These are phyloP conservation scores for Stevia rebaudiana DNA, from an alignment of 140 eudicot species.

Conservation along the genomic window DNA sequence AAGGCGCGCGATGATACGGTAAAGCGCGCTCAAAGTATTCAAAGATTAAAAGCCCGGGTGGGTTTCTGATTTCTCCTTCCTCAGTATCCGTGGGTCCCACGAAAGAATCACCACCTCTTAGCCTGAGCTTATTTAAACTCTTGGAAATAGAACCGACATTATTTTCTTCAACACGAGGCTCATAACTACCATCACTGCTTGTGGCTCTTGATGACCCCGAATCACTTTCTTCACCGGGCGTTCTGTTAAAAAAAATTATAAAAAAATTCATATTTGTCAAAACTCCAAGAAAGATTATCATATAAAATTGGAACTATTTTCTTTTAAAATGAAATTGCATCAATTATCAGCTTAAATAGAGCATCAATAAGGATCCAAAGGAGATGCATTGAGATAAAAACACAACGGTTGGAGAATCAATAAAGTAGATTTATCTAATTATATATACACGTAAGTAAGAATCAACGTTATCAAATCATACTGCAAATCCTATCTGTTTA, in stretches of 20 bases:
- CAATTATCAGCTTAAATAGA: neutral
- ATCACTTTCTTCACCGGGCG: conserved; percentile 80
- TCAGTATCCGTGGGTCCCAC: conserved; percentile 37
- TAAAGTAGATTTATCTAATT: neutral
- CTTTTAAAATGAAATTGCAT: neutral
- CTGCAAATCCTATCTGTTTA: neutral
- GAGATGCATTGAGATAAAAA: neutral
- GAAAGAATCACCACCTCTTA: conserved; percentile 30
- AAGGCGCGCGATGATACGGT: conserved; percentile 81
- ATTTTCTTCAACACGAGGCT: conserved; percentile 36
- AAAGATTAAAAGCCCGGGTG: conserved; percentile 61
- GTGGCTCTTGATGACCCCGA: conserved; percentile 69
- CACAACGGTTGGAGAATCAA: neutral
- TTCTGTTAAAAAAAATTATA: conserved; percentile 33
- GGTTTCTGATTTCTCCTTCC: conserved; percentile 55
- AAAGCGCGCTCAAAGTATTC: conserved; percentile 69
- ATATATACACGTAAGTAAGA: neutral
- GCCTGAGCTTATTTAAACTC: conserved; percentile 35
- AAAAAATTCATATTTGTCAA: neutral
- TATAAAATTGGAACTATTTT: neutral
- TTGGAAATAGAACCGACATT: conserved; percentile 19
- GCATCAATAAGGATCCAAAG: neutral
- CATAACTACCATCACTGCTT: conserved; percentile 66
- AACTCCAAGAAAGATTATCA: neutral
- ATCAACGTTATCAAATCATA: neutral